Base-by-base conservation (phyloP, 495 filamentous ascomycete genomes). In the Trichoderma reesei region DNA sequence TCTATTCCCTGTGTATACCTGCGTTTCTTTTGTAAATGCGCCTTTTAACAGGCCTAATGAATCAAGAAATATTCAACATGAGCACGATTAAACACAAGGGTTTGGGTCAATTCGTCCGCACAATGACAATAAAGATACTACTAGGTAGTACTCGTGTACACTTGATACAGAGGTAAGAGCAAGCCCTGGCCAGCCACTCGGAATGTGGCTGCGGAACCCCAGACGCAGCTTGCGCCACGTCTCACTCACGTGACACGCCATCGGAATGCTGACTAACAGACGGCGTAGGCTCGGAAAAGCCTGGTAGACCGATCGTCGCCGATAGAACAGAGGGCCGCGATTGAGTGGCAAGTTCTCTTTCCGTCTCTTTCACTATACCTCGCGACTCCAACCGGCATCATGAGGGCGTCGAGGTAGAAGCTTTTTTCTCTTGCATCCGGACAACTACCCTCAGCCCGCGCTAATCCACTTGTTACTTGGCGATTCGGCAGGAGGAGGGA, bases 261-360 rank as follows among this genome's bases (percentile, higher is more conserved):
- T 18, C 18, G 18, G 20, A 18, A 14, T 10, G 51, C 51, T 34
- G 51, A 56, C 51, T 56, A 56, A 34, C 14, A 9, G n/a, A 2
- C 51, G 51, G 51, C 34, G 51, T 33, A 56, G 51, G 51, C 51
- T 56, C 51, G 51, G 51, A 56, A 54, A 54, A 56, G 51, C 51
- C 34, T 20, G 51, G 33, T 26, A 11, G 26, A 33, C 51, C 51
- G 20, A 33, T 56, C 51, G 51, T 56, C 26, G 51, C 51, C 51
- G 51, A 34, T 33, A 26, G 1, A 4, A 18, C 46, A 9, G 46
- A 18, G n/a, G 46, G 26, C 26, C 26, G n/a, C 46, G n/a, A 54
- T 54, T 54, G 20, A 56, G 51, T 56, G 51, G 51, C 51, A 56
- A 56, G 51, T 33, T 56, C 51, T 56, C 51, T 56, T 18, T 14